These are phyloP conservation scores for Taphrina populina DNA, from an alignment of 1,139 yeast species.

Conservation along the genomic window DNA sequence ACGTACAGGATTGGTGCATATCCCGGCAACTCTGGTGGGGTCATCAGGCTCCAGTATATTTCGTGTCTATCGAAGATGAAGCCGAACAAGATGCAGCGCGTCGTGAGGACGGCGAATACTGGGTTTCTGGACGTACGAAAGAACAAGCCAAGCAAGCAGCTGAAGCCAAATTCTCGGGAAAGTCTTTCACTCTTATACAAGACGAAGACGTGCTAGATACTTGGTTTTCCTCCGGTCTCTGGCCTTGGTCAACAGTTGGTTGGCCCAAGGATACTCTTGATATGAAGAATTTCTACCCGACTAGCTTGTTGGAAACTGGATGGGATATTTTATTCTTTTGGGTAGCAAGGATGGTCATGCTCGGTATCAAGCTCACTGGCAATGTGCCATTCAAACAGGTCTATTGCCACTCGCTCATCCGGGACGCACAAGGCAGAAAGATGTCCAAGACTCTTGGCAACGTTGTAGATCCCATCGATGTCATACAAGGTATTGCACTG, in stretches of 20 bases:
- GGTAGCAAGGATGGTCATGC: conserved; percentile 95
- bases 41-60: conserved; percentile 96
- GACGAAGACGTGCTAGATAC: conserved; percentile 98
- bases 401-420: conserved; percentile 95
- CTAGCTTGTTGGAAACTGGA: conserved; percentile 94
- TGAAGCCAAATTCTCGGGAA: conserved; percentile 63
- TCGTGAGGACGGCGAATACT: conserved; percentile 59
- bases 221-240: conserved; percentile 96
- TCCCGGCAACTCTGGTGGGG: conserved; percentile 99
- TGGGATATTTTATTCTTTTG: conserved; percentile 99
- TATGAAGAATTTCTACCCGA: conserved; percentile 76
- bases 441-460: conserved; percentile 98
- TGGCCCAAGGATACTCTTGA: conserved; percentile 85
- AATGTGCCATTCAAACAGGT: conserved; percentile 91
- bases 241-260: conserved; percentile 96
- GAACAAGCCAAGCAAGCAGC: conserved; percentile 89
- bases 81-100: conserved; percentile 39
- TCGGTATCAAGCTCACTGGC: conserved; percentile 88
- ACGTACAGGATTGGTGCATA: conserved; percentile 98
- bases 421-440: conserved; percentile 99
- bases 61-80: conserved; percentile 70
- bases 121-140: conserved; percentile 85
- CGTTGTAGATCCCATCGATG: conserved; percentile 93
- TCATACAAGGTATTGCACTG: conserved; percentile 80
- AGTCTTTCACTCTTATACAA: conserved; percentile 68